Conservation (phyloP, 1,139 yeast species). For the Blastobotrys persicus region DNA sequence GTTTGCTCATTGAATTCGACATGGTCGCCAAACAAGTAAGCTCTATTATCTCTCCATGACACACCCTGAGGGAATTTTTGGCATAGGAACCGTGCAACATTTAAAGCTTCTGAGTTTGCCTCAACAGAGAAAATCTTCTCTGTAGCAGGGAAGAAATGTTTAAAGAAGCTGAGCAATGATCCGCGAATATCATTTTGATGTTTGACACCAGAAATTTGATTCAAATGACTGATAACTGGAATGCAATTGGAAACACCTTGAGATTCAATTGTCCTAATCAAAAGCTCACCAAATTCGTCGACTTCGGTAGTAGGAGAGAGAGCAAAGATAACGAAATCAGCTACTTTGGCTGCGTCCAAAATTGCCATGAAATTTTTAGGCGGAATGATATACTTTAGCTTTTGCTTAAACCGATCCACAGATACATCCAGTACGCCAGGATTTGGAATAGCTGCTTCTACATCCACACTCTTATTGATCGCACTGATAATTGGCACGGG, state of each 20-base stretch:
- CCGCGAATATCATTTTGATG: conserved; percentile 74
- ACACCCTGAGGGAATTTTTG: conserved; percentile 85
- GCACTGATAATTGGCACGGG: conserved; percentile 55
- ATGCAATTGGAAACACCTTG: conserved; percentile 88
- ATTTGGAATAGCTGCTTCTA: conserved; percentile 35
- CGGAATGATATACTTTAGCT: conserved; percentile 72
- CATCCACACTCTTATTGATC: conserved; percentile 31
- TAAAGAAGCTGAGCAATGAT: conserved; percentile 77
- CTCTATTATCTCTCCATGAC: conserved; percentile 89
- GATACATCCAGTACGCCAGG: conserved; percentile 37
- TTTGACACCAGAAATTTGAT: conserved; percentile 68
- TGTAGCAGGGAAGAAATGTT: conserved; percentile 85
- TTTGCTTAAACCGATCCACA: conserved; percentile 68
- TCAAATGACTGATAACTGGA: conserved; percentile 78
- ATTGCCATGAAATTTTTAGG: conserved; percentile 67
- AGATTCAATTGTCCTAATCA: conserved; percentile 79
- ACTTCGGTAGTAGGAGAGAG: conserved; percentile 84
- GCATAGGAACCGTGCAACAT: conserved; percentile 71
- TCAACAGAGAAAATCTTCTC: conserved; percentile 77
- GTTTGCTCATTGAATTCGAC: conserved; percentile 46
- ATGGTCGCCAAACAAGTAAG: conserved; percentile 76
- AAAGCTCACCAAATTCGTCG: conserved; percentile 80
- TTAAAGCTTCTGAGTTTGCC: conserved; percentile 60
- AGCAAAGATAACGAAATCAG: conserved; percentile 86
- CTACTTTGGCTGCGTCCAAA: conserved; percentile 81